Percentiles rank a stretch among this genome's conserved stretches.
Evolutionary conservation across 2,329 filamentous ascomycete species (phyloP).

Genomic region (Thielaviopsis populi): DNA sequence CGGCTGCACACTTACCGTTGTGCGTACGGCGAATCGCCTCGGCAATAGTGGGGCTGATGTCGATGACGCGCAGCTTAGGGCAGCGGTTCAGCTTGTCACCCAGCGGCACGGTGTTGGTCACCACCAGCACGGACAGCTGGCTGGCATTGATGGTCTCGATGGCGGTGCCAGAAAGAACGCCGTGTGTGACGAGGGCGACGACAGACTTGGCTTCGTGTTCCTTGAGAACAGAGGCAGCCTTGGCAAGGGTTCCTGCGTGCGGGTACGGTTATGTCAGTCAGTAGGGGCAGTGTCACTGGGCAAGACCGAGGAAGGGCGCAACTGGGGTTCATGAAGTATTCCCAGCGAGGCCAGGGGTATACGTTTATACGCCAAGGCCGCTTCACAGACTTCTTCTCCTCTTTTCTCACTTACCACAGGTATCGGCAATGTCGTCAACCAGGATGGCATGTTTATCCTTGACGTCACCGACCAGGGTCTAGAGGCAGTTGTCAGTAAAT

Average conservation of each 20-base stretch:
- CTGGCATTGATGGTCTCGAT: conserved; percentile 75
- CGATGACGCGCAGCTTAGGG: conserved; percentile 73
- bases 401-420: conserved; percentile 50
- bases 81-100: conserved; percentile 67
- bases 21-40: conserved; percentile 54
- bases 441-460: conserved; percentile 84
- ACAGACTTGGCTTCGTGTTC: conserved; percentile 76
- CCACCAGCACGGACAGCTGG: conserved; percentile 61
- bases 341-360: background rate
- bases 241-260: conserved; percentile 32
- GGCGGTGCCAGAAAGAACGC: conserved; percentile 75
- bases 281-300: background rate
- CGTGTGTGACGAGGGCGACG: conserved; percentile 89
- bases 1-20: conserved; percentile 35
- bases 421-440: conserved; percentile 96
- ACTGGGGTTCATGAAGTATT: background rate
- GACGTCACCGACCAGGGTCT: conserved; percentile 73
- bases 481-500: background rate
- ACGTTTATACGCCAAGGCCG: background rate
- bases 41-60: conserved; percentile 73
- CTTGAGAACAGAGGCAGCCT: conserved; percentile 80
- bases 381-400: background rate
- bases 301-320: background rate
- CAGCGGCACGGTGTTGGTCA: conserved; percentile 54
- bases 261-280: background rate